Evolutionary conservation across 768 basidiomycete species (phyloP), one percentile per base, ranked within the genome.

Genomic region (Royoungia palumana): DNA sequence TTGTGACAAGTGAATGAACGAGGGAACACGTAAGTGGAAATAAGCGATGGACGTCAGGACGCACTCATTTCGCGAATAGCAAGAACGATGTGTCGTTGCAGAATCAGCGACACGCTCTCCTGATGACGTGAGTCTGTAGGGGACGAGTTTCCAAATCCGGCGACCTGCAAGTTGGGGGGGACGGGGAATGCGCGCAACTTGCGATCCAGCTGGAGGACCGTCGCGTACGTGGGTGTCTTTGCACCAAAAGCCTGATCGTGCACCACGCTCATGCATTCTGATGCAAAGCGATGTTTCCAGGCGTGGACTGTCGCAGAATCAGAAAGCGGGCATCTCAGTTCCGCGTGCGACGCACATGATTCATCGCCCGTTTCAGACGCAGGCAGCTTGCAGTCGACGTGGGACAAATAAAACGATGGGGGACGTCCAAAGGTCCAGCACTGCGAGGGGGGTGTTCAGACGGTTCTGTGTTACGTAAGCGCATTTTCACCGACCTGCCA

Each of bases 211-310:
- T 83, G 82, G n/a, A 84, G 69, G 16, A 86, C 75, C 0, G 81
- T 83, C 11, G 80, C 75, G 50, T 86, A 85, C 11, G 80, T 80
- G 17, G 84, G 84, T 45, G 78, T 79, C 64, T 80, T 83, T 21
- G 83, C 83, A 10, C 82, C 82, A 52, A 83, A 86, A 0, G 84
- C 84, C 63, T 86, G 82, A 55, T 86, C 84, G 52, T 84, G 81
- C 46, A 86, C 73, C 6, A 81, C 67, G 32, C 79, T 79, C 80
- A 86, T 82, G 58, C 83, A 85, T 59, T 85, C 82, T 2, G 81
- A 79, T 17, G 76, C 70, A 51, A 84, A 85, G 24, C 80, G 75
- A 56, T 86, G 82, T 65, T 86, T 86, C 84, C 84, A 86, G 19
- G 78, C 73, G 51, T 83, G 75, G 64, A 77, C 84, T 85, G n/a